Percentiles rank a stretch among this genome's conserved stretches.
Evolutionary conservation across 1,139 yeast genomes (phyloP).

Genomic region (Kluyveromyces sp.): DNA sequence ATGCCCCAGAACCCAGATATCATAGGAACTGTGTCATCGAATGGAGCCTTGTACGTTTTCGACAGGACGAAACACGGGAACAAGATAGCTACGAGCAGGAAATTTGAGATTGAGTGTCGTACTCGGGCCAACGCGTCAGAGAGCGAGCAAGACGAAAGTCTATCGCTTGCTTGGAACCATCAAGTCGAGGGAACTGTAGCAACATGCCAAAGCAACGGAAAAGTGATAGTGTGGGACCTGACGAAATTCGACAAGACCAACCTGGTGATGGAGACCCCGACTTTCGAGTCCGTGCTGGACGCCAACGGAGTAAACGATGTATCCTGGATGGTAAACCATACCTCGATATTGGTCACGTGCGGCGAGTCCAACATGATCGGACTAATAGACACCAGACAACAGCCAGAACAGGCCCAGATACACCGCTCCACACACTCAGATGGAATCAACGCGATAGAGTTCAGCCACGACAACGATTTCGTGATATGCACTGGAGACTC

Average conservation of each 20-base stretch:
- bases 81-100: conserved; percentile 10
- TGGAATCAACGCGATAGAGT: conserved; percentile 60
- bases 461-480: conserved; percentile 51
- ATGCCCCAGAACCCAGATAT: conserved; percentile 68
- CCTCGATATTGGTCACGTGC: conserved; percentile 47
- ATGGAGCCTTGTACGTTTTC: conserved; percentile 66
- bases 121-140: background rate
- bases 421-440: conserved; percentile 34
- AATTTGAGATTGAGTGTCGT: conserved; percentile 10
- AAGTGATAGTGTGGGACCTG: conserved; percentile 51
- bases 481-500: conserved; percentile 67
- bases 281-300: conserved; percentile 16
- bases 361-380: conserved; percentile 49
- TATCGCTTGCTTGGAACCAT: conserved; percentile 45
- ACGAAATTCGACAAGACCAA: conserved; percentile 24
- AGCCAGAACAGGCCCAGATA: conserved; percentile 12
- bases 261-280: conserved; percentile 17
- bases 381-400: conserved; percentile 44
- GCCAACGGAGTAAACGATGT: conserved; percentile 51
- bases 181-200: conserved; percentile 45
- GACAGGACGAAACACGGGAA: conserved; percentile 42
- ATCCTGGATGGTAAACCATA: conserved; percentile 55
- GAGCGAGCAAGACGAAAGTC: conserved; percentile 17
- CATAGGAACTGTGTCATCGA: conserved; percentile 71
- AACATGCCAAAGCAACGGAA: conserved; percentile 53